These are phyloP conservation scores for Microdochium nivale DNA, from an alignment of 2,329 filamentous ascomycete genomes.

Conservation along the genomic window DNA sequence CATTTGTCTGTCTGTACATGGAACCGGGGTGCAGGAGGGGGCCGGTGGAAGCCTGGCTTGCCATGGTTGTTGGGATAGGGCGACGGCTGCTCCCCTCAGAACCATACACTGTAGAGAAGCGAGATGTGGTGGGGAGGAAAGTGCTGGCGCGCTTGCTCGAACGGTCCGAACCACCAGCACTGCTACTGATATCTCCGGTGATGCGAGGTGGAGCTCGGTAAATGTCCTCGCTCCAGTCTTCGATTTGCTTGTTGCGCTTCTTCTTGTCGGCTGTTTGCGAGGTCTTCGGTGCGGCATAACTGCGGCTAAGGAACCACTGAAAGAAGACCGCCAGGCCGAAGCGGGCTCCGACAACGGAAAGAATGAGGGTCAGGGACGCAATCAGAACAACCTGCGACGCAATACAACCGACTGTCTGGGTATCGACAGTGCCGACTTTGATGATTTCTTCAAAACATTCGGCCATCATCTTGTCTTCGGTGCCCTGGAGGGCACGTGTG, in stretches of 20 bases:
- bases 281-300: constrained; percentile 78
- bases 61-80: constrained; percentile 80
- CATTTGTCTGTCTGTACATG: constrained; percentile 62
- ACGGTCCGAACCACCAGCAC: constrained; percentile 56
- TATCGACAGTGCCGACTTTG: constrained; percentile 93
- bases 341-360: constrained; percentile 77
- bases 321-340: constrained; percentile 87
- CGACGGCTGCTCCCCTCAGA: constrained; percentile 50
- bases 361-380: constrained; percentile 82
- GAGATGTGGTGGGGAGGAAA: constrained; percentile 87
- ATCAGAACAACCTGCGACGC: constrained; percentile 96
- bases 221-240: constrained; percentile 97
- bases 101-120: constrained; percentile 86
- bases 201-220: constrained; percentile 83
- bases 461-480: constrained; percentile 70
- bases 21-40: constrained; percentile 62
- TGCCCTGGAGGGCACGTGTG: constrained; percentile 76
- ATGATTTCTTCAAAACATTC: constrained; percentile 89
- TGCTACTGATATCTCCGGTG: constrained; percentile 63
- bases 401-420: constrained; percentile 93
- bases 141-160: constrained; percentile 71
- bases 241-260: constrained; percentile 84
- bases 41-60: constrained; percentile 71
- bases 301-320: constrained; percentile 90
- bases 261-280: constrained; percentile 74